Base-by-base conservation (phyloP, 116 monocot species). In the Dioscorea cayenensis region DNA sequence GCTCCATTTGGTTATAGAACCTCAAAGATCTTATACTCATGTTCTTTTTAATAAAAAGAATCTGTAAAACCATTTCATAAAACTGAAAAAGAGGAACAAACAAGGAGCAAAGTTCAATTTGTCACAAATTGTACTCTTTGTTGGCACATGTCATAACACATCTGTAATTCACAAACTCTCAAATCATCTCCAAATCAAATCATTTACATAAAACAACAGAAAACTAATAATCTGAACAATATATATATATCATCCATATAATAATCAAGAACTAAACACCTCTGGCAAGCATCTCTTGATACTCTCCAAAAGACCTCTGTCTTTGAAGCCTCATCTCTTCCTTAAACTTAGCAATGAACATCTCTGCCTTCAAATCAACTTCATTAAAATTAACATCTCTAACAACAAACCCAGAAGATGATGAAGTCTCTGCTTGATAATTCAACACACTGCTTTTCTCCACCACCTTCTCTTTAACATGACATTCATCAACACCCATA, bases 271-370 rank as follows among this genome's bases (percentile, higher is more conserved):
- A 21, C 59, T 50, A 68, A 48, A 36, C 37, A 49, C 79, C 79
- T 48, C 79, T 37, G 2, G 78, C 78, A n/a, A 82, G 66, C 82
- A 82, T 82, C 52, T 77, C 82, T 36, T 78, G 75, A 50, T 77
- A 76, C 50, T 77, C 65, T 29, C 63, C 71, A 16, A 78, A 58
- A 1, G 84, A 84, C 10, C 48, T 66, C 60, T 85, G 78, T 60
- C 75, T 75, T 75, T 85, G 77, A 12, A 78, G 75, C 66, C 65
- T 74, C 85, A 78, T 85, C 71, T 81, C 75, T 75, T 81, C 81
- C 38, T 27, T 60, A 14, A 85, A 78, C 73, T 69, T 81, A 4
- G 74, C 70, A 8, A 79, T 81, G 63, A 85, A 85, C 66, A 78
- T 27, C 76, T 85, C 85, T 7, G 85, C 81, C 21, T 75, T 78